Evolutionary conservation across 2,329 filamentous ascomycete genomes (phyloP).

Genomic region (Fusarium pininemorale): DNA sequence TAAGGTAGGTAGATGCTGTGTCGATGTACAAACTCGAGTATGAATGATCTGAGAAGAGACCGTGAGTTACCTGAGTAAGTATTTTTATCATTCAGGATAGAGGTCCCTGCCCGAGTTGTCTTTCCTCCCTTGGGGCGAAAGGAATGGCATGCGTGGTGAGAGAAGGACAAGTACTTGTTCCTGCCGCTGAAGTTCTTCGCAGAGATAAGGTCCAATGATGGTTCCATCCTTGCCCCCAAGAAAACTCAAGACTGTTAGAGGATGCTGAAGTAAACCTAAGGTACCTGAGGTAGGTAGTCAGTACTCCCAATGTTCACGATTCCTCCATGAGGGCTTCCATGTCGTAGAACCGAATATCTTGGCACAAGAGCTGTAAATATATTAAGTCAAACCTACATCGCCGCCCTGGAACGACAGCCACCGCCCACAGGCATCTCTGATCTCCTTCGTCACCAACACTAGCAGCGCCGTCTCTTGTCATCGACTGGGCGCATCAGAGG

Average conservation of each 20-base stretch:
- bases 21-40: not conserved
- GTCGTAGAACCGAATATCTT: not conserved
- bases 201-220: not conserved
- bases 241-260: not conserved
- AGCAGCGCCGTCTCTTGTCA: not conserved
- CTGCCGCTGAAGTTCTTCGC: not conserved
- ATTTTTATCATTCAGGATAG: not conserved
- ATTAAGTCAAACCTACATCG: not conserved
- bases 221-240: not conserved
- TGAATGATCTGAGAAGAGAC: not conserved
- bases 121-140: not conserved
- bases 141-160: not conserved
- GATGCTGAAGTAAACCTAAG: not conserved
- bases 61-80: not conserved
- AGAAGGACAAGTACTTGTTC: not conserved
- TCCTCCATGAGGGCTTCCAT: rapidly evolving
- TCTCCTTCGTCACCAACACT: not conserved
- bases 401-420: not conserved
- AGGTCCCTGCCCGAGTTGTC: not conserved
- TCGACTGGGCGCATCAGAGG: conserved; percentile 64
- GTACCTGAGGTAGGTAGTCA: too few species aligned
- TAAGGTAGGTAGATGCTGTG: not conserved
- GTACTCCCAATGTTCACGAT: not conserved
- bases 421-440: not conserved
- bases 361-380: not conserved